Conservation (phyloP, 2,329 filamentous ascomycete species). For the Cylindrodendrum hubeiense region DNA sequence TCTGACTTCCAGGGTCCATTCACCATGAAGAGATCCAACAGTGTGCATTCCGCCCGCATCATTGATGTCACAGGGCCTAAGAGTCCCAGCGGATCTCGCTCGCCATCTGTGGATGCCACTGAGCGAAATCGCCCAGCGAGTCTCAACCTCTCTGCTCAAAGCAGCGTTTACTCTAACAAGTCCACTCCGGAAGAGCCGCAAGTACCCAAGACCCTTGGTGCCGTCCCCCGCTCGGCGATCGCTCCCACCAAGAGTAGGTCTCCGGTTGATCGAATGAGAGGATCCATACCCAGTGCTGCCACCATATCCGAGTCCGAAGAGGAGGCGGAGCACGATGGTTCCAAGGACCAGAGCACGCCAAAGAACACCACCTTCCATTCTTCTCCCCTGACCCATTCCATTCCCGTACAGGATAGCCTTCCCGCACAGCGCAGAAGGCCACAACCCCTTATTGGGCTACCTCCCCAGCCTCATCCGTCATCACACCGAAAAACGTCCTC, state of each 20-base stretch:
- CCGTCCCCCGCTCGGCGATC: slow-evolving; percentile 37
- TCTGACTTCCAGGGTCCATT: slow-evolving; percentile 60
- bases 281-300: slow-evolving; percentile 42
- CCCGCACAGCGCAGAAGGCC: slow-evolving; percentile 34
- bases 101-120: slow-evolving; percentile 59
- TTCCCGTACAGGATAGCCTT: slow-evolving; percentile 40
- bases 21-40: slow-evolving; percentile 56
- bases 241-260: slow-evolving; percentile 45
- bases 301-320: slow-evolving; percentile 62
- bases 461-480: slow-evolving; percentile 29
- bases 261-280: slow-evolving; percentile 48
- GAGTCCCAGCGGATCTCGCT: slow-evolving; percentile 63
- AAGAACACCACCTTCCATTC: slow-evolving; percentile 40
- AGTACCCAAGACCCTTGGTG: slow-evolving; percentile 38
- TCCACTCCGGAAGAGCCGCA: slow-evolving; percentile 57
- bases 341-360: slow-evolving; percentile 34
- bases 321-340: slow-evolving; percentile 38
- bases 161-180: slow-evolving; percentile 54
- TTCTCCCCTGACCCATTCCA: slow-evolving; percentile 40
- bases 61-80: slow-evolving; percentile 67
- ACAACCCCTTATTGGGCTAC: slow-evolving; percentile 31
- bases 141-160: slow-evolving; percentile 49
- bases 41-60: slow-evolving; percentile 68
- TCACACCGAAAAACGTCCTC: slow-evolving; percentile 39
- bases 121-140: slow-evolving; percentile 58